phyloP scores from a whole-genome alignment of 75 land plant genomes.

The Pinus albicaulis region DNA sequence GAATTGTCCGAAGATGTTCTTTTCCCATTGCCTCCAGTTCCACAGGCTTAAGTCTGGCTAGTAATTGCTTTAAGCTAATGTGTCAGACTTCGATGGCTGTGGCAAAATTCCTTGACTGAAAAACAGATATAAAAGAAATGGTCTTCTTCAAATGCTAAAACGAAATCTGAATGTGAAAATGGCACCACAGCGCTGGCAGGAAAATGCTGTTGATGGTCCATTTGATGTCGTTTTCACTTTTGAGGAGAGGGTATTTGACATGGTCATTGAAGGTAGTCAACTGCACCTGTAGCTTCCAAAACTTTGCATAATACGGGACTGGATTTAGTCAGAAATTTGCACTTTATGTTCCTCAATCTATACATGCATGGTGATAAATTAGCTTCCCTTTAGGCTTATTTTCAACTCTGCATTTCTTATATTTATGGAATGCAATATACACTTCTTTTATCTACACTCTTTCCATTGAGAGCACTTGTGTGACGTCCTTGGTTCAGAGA shows the following conservation, averaged over 20 bases:
- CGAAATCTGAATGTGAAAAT: conserved; percentile 68
- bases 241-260: conserved; percentile 95
- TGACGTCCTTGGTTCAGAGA: background rate
- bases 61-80: background rate
- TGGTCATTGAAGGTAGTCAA: conserved; percentile 79
- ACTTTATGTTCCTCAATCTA: background rate
- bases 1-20: background rate
- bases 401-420: background rate
- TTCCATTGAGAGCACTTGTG: background rate
- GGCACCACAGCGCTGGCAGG: conserved; percentile 96
- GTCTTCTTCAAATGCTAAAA: conserved; percentile 84
- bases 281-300: no score
- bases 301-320: no score
- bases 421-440: conserved; percentile 1
- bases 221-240: conserved; percentile 95
- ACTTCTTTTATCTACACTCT: background rate
- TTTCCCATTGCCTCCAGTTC: background rate
- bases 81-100: background rate
- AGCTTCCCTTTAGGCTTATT: background rate
- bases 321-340: background rate
- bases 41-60: background rate
- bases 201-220: conserved; percentile 86
- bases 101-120: conserved; percentile 6
- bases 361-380: background rate
- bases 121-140: conserved; percentile 82